Evolutionary conservation across 768 basidiomycete genomes (phyloP), one percentile per base, ranked within the genome.

Genomic region (Hemileccinum rubropunctum): DNA sequence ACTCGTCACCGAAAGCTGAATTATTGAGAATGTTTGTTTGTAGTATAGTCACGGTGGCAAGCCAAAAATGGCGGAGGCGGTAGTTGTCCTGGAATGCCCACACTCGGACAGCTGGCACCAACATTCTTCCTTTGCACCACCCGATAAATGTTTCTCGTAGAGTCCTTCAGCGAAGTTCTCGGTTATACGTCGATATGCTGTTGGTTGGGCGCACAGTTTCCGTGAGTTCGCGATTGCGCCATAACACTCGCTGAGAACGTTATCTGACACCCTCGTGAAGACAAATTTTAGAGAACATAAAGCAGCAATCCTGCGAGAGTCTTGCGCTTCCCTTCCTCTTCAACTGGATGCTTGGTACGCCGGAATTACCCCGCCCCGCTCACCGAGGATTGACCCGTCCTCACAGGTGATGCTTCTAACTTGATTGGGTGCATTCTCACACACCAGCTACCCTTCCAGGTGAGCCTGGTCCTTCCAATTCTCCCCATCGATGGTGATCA

Each of bases 381-480:
- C 49, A 36, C 39, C 18, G 21, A 53, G 13, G 18, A 18, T 20
- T 64, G 49, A 56, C 42, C 20, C 27, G 40, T 21, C 21, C 15
- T 59, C 23, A 23, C 65, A 89, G 95, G 95, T 42, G 97, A 99
- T 71, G 73, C 88, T 20, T 93, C 94, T 17, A 98, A 98, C 68
- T 78, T 98, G 27, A 67, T 98, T 51, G 95, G 92, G 10, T 94
- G 92, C 64, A 71, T 98, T 51, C 74, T 99, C 47, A 98, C 97
- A 3, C 80, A 87, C 59, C 97, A 98, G 64, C 77, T 97, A 14
- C 92, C 93, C 18, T 98, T 99, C 68, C 95, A 98, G 72, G 93
- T 91, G 67, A 59, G 80, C 62, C 7, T 15, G 0, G 12, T n/a
- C 40, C 45, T 32, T 40, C 33, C 50, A 41, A 32, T 14, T 18